Base-by-base conservation (phyloP, 2,329 filamentous ascomycete species). In the Ceratocystis ficicola region DNA sequence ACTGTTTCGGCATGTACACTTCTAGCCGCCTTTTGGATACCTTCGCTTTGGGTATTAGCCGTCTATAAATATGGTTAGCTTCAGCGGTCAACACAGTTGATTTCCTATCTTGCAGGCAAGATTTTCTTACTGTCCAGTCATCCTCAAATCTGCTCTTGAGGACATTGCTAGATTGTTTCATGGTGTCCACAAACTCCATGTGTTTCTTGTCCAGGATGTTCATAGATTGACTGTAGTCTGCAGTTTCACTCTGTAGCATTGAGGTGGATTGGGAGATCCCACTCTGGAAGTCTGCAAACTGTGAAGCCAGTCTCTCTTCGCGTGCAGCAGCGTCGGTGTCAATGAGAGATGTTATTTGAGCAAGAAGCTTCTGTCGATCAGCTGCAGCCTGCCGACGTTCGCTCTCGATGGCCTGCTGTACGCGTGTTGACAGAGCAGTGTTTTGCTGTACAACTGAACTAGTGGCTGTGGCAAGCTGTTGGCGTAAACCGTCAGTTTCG, bases 1-100 rank as follows among this genome's bases (percentile, higher is more conserved):
- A 96, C 85, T 0, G 93, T 96, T 75, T 95, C 89, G 44, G 88
- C 87, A 70, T 99, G 92, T 1, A 97, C 91, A 1, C 89, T 89
- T 70, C 89, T 88, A 0, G 93, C 92, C 0, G 89, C 89, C 6
- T 83, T 81, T 70, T 93, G 89, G 70, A 99, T 93, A 5, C 87
- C 86, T n/a, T 81, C 85, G 71, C 91, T 95, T 72, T 89, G 87
- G 66, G 88, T 82, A 70, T 90, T 89, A 46, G 93, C 90, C 36
- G 78, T 75, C 85, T 88, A 69, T n/a, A 6, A 0, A 15, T 12
- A 3, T 25, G 69, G 20, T 76, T 69, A 75, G 73, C 66, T 44
- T 65, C 22, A 17, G 15, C 12, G 7, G 5, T 30, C 52, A 62
- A 36, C 17, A 41, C 4, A 20, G 10, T 3, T 12, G 17, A 22